phyloP scores from a whole-genome alignment of 768 basidiomycete species.

The Agaricus subrufescens region DNA sequence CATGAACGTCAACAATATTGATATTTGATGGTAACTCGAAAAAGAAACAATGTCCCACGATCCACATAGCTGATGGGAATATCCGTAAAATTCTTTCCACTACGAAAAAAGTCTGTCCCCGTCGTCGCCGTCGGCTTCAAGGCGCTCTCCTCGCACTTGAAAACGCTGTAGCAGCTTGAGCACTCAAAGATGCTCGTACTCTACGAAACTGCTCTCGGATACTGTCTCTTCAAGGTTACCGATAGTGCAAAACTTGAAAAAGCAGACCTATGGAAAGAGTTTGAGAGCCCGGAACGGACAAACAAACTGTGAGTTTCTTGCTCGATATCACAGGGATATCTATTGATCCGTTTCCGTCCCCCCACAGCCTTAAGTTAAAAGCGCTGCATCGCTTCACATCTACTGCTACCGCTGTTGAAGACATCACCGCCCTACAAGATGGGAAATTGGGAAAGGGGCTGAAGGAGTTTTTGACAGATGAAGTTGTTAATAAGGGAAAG shows the following conservation, averaged over 20 bases:
- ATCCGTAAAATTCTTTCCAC: conserved; percentile 25
- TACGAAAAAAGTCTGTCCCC: conserved; percentile 19
- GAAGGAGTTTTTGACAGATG: conserved; percentile 88
- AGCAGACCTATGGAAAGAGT: conserved; percentile 87
- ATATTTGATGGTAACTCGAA: neutral
- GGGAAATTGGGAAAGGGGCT: conserved; percentile 92
- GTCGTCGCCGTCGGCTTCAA: conserved; percentile 13
- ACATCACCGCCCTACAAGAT: conserved; percentile 87
- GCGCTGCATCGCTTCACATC: conserved; percentile 95
- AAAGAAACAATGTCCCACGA: conserved; percentile 23
- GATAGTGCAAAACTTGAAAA: conserved; percentile 84
- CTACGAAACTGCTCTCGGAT: conserved; percentile 94
- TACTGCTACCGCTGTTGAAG: conserved; percentile 95
- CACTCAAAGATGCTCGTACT: conserved; percentile 82
- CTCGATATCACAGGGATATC: neutral
- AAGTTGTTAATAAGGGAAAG: conserved; percentile 87
- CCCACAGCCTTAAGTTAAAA: conserved; percentile 80
- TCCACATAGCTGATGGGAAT: conserved; percentile 20
- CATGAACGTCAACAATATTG: neutral
- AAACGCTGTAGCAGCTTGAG: neutral
- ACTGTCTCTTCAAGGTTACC: conserved; percentile 95
- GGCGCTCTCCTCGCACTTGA: neutral
- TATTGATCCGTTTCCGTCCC: conserved; percentile 6
- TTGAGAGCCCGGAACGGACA: conserved; percentile 88
- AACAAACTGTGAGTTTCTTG: conserved; percentile 76